phyloP scores from a whole-genome alignment of 2,329 filamentous ascomycete species.

The Alternaria gansuensis region DNA sequence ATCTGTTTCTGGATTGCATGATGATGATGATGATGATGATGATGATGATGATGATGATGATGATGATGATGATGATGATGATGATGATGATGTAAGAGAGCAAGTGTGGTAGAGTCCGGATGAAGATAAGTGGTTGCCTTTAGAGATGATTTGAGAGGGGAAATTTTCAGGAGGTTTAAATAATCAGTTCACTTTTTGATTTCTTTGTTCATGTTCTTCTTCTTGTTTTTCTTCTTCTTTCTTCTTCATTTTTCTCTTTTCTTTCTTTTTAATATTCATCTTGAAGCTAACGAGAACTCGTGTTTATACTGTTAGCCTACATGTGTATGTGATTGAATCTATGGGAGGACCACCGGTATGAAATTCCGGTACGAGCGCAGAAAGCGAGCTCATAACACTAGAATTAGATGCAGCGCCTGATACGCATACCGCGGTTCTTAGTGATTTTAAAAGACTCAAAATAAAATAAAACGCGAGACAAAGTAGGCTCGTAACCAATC shows the following conservation, averaged over 20 bases:
- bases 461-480: background rate
- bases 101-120: slow-evolving; percentile 13
- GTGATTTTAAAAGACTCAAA: background rate
- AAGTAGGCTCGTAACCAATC: background rate
- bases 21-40: background rate
- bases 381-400: too few species aligned
- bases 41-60: slow-evolving; percentile 1
- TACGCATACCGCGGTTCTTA: background rate
- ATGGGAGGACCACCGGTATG: background rate
- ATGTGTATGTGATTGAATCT: background rate
- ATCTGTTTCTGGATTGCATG: slow-evolving; percentile 4
- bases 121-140: background rate
- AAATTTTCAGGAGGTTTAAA: slow-evolving; percentile 7
- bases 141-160: slow-evolving; percentile 1
- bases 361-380: background rate
- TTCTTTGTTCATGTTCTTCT: background rate
- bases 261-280: too few species aligned
- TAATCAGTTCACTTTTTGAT: background rate
- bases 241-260: too few species aligned
- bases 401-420: background rate
- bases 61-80: slow-evolving; percentile 4
- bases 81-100: background rate
- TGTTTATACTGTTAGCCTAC: background rate
- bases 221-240: background rate
- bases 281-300: background rate